A percentile compares a stretch with the other conserved stretches of the same genome.
Evolutionary conservation across 805 yeast genomes (phyloP).

Genomic region (Candida michaelii): DNA sequence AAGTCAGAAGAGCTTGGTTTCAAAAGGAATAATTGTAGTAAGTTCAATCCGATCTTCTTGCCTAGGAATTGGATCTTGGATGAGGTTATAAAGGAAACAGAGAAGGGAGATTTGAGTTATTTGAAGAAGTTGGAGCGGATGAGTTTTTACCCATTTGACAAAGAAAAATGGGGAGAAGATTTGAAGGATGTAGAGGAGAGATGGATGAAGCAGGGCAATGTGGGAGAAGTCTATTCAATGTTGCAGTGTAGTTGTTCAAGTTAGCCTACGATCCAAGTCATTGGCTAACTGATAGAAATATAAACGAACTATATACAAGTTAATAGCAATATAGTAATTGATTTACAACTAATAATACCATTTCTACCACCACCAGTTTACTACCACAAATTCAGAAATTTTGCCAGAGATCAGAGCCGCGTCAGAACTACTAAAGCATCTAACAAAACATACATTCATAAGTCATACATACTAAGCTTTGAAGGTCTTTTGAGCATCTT

Average conservation of each 20-base stretch:
- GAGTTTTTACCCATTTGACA: slow-evolving; percentile 75
- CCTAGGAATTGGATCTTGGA: slow-evolving; percentile 87
- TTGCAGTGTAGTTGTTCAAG: slow-evolving; percentile 73
- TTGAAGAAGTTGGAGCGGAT: slow-evolving; percentile 65
- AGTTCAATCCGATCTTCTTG: slow-evolving; percentile 72
- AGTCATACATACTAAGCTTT: slow-evolving; percentile 13
- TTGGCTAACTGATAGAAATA: too few species aligned
- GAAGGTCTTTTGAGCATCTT: slow-evolving; percentile 33
- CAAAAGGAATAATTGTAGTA: slow-evolving; percentile 12
- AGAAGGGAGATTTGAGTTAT: slow-evolving; percentile 49
- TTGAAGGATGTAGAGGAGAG: slow-evolving; percentile 54
- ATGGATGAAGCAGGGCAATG: slow-evolving; percentile 54
- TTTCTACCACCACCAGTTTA: too few species aligned
- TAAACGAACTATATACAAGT: too few species aligned
- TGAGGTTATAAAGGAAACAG: slow-evolving; percentile 65
- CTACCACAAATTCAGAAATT: too few species aligned
- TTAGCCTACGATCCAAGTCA: too few species aligned
- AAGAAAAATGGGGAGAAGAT: slow-evolving; percentile 64
- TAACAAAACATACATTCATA: slow-evolving; percentile 2
- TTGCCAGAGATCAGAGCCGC: too few species aligned
- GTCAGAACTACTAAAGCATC: too few species aligned
- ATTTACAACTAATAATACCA: too few species aligned
- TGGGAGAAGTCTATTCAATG: slow-evolving; percentile 56
- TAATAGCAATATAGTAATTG: too few species aligned
- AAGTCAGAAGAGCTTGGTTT: slow-evolving; percentile 39